Evolutionary conservation across 148 eudicot genomes (phyloP).

Genomic region (Chenopodium suecicum): DNA sequence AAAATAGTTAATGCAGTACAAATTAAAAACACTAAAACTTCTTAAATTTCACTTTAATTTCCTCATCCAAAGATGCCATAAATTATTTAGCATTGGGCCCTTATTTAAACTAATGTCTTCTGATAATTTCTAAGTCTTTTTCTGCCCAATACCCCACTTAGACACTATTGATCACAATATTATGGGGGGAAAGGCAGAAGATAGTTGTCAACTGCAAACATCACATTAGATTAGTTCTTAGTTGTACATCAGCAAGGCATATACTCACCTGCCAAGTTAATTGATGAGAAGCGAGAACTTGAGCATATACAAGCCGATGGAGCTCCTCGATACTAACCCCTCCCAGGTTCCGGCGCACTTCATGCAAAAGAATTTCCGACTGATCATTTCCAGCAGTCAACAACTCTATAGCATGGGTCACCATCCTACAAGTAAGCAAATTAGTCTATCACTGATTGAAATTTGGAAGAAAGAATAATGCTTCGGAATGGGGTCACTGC

Average conservation of each 20-base stretch:
- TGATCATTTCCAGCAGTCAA: constrained; percentile 78
- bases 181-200: background rate
- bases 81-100: background rate
- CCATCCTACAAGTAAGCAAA: constrained; percentile 66
- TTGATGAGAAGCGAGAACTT: constrained; percentile 92
- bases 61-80: background rate
- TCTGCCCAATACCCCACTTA: background rate
- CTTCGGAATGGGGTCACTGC: background rate
- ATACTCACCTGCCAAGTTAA: constrained; percentile 90
- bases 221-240: background rate
- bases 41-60: background rate
- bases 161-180: background rate
- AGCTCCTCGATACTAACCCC: constrained; percentile 93
- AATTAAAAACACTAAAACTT: background rate
- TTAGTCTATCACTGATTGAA: background rate
- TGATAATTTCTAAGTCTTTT: background rate
- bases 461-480: background rate
- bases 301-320: constrained; percentile 89
- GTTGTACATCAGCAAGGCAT: background rate
- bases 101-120: background rate
- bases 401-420: constrained; percentile 87
- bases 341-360: constrained; percentile 69
- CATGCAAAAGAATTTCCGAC: constrained; percentile 70
- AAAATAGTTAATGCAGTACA: background rate
- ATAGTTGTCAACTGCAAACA: background rate